Conservation (phyloP, 805 yeast species). For the Metschnikowia anglica region DNA sequence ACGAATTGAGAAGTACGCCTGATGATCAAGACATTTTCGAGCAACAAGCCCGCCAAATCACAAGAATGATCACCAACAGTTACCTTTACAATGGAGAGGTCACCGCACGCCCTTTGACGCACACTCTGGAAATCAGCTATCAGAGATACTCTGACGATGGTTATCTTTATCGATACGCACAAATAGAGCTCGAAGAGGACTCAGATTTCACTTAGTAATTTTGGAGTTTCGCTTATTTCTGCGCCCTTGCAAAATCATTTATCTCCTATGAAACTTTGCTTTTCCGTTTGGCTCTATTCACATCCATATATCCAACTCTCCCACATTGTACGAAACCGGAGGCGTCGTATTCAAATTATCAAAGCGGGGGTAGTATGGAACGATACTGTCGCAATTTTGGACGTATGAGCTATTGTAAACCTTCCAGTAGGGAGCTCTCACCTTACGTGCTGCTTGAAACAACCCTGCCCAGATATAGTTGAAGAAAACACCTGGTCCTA, state of each 20-base stretch:
- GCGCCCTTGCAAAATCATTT: not conserved
- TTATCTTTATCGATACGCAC: slow-evolving; percentile 16
- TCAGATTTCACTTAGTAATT: slow-evolving; percentile 9
- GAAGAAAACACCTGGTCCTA: slow-evolving; percentile 75
- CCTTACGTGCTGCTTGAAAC: slow-evolving; percentile 90
- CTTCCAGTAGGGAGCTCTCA: slow-evolving; percentile 82
- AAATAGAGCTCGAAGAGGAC: slow-evolving; percentile 12
- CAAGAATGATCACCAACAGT: slow-evolving; percentile 28
- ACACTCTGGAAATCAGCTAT: slow-evolving; percentile 13
- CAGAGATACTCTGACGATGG: slow-evolving; percentile 18
- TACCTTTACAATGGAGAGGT: slow-evolving; percentile 19
- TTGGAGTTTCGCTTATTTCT: too few relatives aligned
- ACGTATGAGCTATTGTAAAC: slow-evolving; percentile 75
- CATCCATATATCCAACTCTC: slow-evolving; percentile 50
- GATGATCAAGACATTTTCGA: slow-evolving; percentile 50
- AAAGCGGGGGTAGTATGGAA: slow-evolving; percentile 77
- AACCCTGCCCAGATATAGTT: slow-evolving; percentile 85
- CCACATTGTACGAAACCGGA: slow-evolving; percentile 33
- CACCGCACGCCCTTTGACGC: slow-evolving; percentile 19
- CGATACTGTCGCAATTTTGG: slow-evolving; percentile 69
- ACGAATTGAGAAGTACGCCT: slow-evolving; percentile 15
- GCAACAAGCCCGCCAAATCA: slow-evolving; percentile 52
- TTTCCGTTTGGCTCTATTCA: slow-evolving; percentile 13
- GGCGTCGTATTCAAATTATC: slow-evolving; percentile 25
- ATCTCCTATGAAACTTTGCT: not conserved